A percentile compares a stretch with the other conserved stretches of the same genome.
Evolutionary conservation across 1,284 basidiomycete genomes (phyloP).

Genomic region (Ustilago trichophora): DNA sequence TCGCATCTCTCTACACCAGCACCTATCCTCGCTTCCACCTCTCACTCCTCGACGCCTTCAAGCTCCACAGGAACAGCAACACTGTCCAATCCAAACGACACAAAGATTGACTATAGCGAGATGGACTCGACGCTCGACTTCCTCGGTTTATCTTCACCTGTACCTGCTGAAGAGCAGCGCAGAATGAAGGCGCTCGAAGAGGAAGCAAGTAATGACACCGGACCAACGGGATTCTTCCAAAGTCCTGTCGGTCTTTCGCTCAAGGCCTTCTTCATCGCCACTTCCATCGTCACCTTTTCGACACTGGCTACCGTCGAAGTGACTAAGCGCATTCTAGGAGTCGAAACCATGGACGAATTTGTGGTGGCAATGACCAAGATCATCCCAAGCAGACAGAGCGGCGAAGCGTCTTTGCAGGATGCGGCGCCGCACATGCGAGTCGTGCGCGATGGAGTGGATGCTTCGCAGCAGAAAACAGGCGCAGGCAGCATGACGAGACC

Average conservation of each 20-base stretch:
- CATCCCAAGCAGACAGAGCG: constrained; percentile 18
- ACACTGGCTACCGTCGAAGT: constrained; percentile 23
- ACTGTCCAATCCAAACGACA: constrained; percentile 2
- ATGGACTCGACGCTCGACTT: constrained; percentile 50
- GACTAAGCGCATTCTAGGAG: constrained; percentile 24
- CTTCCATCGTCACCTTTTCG: constrained; percentile 26
- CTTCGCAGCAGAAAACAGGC: neutral
- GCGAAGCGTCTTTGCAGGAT: constrained; percentile 9
- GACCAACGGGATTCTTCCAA: constrained; percentile 21
- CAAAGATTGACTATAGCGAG: constrained; percentile 41
- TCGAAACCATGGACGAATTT: constrained; percentile 46
- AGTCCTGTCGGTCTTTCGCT: constrained; percentile 41
- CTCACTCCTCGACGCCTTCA: no score
- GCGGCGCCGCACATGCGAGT: constrained; percentile 39
- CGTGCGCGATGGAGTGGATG: constrained; percentile 3
- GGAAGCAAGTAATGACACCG: neutral
- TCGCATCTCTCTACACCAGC: no score
- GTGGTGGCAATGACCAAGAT: constrained; percentile 40
- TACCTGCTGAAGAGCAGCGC: constrained; percentile 27
- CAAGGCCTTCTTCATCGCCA: constrained; percentile 46
- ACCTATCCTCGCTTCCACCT: no score
- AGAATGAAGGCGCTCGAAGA: constrained; percentile 18
- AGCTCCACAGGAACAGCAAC: constrained; percentile 4
- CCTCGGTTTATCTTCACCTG: constrained; percentile 32
- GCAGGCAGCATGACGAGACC: neutral